phyloP scores from a whole-genome alignment of 805 yeast species.

The Ogataea thermomethanolica region DNA sequence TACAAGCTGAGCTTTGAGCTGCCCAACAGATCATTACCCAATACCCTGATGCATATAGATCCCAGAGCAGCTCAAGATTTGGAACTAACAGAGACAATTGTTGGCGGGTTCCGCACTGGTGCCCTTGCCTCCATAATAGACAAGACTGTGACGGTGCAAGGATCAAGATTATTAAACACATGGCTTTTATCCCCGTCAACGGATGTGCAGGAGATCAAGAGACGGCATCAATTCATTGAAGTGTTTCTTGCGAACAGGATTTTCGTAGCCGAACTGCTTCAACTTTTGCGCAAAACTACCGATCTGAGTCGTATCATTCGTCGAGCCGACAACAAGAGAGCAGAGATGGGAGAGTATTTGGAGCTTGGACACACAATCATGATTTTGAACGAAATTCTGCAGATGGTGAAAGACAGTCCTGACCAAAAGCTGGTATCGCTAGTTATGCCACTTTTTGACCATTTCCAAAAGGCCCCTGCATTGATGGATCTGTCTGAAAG shows the following conservation, averaged over 20 bases:
- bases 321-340: constrained; percentile 43
- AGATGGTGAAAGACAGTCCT: constrained; percentile 12
- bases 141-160: constrained; percentile 76
- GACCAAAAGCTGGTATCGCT: constrained; percentile 8
- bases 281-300: constrained; percentile 42
- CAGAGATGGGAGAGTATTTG: constrained; percentile 29
- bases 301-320: constrained; percentile 63
- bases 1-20: constrained; percentile 57
- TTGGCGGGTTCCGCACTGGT: constrained; percentile 58
- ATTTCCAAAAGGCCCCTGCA: constrained; percentile 12
- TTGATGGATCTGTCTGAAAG: constrained; percentile 25
- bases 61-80: constrained; percentile 72
- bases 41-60: constrained; percentile 69
- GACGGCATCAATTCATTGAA: constrained; percentile 52
- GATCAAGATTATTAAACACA: constrained; percentile 70
- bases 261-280: constrained; percentile 32
- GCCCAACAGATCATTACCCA: constrained; percentile 57
- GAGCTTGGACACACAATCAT: constrained; percentile 29
- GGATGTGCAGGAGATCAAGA: constrained; percentile 49
- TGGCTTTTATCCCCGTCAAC: constrained; percentile 84
- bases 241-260: constrained; percentile 35
- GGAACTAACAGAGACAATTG: constrained; percentile 60
- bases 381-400: constrained; percentile 29
- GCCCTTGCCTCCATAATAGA: constrained; percentile 67
- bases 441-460: constrained; percentile 21